Conservation (phyloP, 805 yeast species). For the Myxozyma vanderwaltii region DNA sequence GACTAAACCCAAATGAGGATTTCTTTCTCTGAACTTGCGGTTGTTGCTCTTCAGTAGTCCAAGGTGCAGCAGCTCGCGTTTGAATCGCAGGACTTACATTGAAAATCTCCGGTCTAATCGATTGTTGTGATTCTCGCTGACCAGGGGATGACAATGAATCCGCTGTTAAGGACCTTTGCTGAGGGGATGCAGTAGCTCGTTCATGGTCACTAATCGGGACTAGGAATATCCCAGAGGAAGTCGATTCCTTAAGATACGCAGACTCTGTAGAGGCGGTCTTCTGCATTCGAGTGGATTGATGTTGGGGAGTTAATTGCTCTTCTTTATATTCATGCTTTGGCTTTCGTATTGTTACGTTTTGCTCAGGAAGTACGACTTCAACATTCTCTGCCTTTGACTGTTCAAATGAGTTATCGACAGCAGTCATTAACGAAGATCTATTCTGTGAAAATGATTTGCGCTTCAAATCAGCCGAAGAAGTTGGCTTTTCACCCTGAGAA, state of each 20-base stretch:
- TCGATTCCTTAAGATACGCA: neutral
- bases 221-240: slow-evolving; percentile 6
- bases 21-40: neutral
- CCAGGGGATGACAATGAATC: neutral
- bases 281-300: neutral
- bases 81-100: neutral
- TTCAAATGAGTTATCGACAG: neutral
- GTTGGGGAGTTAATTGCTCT: neutral
- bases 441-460: neutral
- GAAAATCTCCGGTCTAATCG: slow-evolving; percentile 13
- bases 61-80: neutral
- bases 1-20: slow-evolving; percentile 14
- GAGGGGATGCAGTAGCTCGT: neutral
- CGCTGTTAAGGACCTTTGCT: neutral
- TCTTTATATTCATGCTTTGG: too few species aligned
- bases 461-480: neutral
- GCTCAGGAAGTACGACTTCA: neutral
- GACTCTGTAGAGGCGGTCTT: neutral
- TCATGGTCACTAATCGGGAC: slow-evolving; percentile 14
- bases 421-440: slow-evolving; percentile 5
- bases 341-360: neutral
- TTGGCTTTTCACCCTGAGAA: neutral
- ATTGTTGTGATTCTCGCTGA: slow-evolving; percentile 2
- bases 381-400: neutral
- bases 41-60: neutral